Evolutionary conservation across 108 stramenopile genomes (phyloP).

Genomic region (Pseudonitzschia delicatissima): DNA sequence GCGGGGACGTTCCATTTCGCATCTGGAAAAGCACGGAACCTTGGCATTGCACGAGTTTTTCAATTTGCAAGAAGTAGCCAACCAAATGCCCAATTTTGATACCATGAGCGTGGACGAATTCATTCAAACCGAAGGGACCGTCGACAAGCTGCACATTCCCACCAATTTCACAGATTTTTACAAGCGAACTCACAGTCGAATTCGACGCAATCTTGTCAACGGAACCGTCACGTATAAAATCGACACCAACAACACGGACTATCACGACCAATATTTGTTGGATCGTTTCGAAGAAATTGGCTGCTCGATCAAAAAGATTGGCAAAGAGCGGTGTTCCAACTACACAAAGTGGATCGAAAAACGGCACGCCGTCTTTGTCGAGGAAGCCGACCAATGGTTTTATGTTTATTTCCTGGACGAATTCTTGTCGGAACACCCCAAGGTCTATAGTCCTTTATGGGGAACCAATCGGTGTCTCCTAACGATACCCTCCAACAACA

Average conservation of each 20-base stretch:
- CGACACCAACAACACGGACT: slow-evolving; percentile 49
- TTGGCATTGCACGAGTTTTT: slow-evolving; percentile 3
- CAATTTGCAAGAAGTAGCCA: slow-evolving; percentile 22
- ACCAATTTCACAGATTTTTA: not conserved
- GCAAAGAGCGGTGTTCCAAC: not conserved
- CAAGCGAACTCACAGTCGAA: slow-evolving; percentile 37
- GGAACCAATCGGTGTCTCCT: not conserved
- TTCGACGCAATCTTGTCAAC: too few species aligned
- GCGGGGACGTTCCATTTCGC: not conserved
- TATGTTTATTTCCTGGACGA: not conserved
- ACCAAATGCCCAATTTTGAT: slow-evolving; percentile 53
- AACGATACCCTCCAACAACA: slow-evolving; percentile 28
- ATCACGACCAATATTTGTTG: slow-evolving; percentile 51
- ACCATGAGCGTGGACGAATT: slow-evolving; percentile 87
- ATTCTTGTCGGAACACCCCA: not conserved
- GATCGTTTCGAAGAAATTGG: slow-evolving; percentile 38
- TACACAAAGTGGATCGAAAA: not conserved
- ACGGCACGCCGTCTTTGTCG: not conserved
- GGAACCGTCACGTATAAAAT: slow-evolving; percentile 24
- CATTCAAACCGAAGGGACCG: slow-evolving; percentile 32
- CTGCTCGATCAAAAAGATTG: not conserved
- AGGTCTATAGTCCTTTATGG: not conserved
- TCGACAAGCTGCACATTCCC: not conserved
- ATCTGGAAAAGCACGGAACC: not conserved
- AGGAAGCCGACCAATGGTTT: too few species aligned